Evolutionary conservation across 768 basidiomycete species (phyloP).

Genomic region (Galerina marginata): DNA sequence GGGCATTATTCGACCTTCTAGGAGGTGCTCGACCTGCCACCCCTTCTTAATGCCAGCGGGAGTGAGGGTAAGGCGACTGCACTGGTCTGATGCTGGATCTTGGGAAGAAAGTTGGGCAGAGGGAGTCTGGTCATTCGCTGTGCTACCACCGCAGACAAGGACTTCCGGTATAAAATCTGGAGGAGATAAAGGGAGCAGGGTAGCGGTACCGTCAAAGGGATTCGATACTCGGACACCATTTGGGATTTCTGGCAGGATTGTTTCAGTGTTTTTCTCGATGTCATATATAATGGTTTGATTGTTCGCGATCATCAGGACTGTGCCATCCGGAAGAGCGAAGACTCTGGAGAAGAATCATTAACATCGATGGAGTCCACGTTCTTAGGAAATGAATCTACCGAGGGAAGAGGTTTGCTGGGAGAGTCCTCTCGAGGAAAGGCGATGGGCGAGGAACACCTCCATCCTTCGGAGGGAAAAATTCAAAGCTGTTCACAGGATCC

Average conservation of each 20-base stretch:
- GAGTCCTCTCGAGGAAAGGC: conserved; percentile 29
- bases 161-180: conserved; percentile 47
- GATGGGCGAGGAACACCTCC: conserved; percentile 34
- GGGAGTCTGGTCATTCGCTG: conserved; percentile 31
- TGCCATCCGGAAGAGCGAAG: conserved; percentile 43
- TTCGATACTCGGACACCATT: conserved; percentile 49
- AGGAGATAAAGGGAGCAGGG: conserved; percentile 37
- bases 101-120: conserved; percentile 36
- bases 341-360: conserved; percentile 18
- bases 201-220: conserved; percentile 40
- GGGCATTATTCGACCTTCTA: conserved; percentile 42
- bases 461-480: conserved; percentile 47
- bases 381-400: conserved; percentile 23
- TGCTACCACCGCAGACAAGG: conserved; percentile 50
- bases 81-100: conserved; percentile 46
- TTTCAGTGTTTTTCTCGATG: conserved; percentile 36
- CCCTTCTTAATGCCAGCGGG: conserved; percentile 43
- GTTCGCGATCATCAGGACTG: conserved; percentile 46
- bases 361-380: not conserved
- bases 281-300: conserved; percentile 36
- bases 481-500: conserved; percentile 51
- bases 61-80: conserved; percentile 43
- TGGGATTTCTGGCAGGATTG: conserved; percentile 43
- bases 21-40: conserved; percentile 49
- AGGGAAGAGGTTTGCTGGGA: conserved; percentile 34